A percentile compares a stretch with the other conserved stretches of the same genome.
Evolutionary conservation across 2,329 filamentous ascomycete genomes (phyloP).

Genomic region (Pseudocercospora fuligena): DNA sequence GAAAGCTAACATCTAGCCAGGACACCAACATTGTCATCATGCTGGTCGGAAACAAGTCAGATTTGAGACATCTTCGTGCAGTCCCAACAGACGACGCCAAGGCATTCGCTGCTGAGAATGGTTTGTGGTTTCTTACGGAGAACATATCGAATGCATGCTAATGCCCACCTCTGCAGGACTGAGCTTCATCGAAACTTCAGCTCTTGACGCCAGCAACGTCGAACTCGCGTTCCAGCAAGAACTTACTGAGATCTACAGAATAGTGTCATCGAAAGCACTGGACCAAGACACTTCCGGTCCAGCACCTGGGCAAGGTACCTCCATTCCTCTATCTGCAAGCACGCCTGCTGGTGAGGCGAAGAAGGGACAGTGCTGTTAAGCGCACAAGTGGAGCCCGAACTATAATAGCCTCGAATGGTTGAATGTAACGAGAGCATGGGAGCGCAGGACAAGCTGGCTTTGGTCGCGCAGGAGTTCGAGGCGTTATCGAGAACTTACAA

Average conservation of each 20-base stretch:
- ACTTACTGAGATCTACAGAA: conserved; percentile 99
- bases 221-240: conserved; percentile 85
- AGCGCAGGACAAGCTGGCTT: conserved; percentile 4
- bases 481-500: neutral
- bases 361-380: conserved; percentile 74
- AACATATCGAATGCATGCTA: neutral
- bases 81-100: conserved; percentile 98
- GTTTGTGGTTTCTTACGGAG: neutral
- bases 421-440: conserved; percentile 4
- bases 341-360: conserved; percentile 82
- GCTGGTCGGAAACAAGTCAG: conserved; percentile 99
- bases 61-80: conserved; percentile 97
- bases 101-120: conserved; percentile 82
- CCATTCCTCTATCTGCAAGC: conserved; percentile 81
- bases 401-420: conserved; percentile 46
- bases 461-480: conserved; percentile 1
- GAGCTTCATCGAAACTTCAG: conserved; percentile 99
- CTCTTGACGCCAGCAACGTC: conserved; percentile 97
- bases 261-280: conserved; percentile 96
- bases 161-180: conserved; percentile 48
- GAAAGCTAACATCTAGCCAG: conserved; percentile 42
- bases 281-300: conserved; percentile 74
- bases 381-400: neutral
- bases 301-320: conserved; percentile 73
- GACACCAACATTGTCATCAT: conserved; percentile 99